phyloP scores from a whole-genome alignment of 2,329 filamentous ascomycete species.

The Penicillium corylophilum region DNA sequence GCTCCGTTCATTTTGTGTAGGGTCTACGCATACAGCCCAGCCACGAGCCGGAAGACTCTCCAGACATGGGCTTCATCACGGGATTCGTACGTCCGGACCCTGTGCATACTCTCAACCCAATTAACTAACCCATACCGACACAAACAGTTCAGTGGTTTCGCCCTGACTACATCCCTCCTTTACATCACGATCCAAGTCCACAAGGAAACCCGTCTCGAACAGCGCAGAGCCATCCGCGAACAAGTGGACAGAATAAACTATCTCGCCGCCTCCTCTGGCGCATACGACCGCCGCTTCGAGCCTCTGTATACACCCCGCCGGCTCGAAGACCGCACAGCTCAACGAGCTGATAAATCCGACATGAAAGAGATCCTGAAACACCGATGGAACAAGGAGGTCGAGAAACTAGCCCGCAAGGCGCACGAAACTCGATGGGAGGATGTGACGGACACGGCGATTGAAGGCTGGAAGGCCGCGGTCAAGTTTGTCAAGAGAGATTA shows the following conservation, averaged over 20 bases:
- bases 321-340: conserved; percentile 8
- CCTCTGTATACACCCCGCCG: conserved; percentile 12
- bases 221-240: conserved; percentile 46
- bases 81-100: conserved; percentile 63
- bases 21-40: neutral
- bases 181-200: conserved; percentile 72
- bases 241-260: conserved; percentile 44
- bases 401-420: conserved; percentile 64
- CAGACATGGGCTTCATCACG: conserved; percentile 67
- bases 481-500: conserved; percentile 35
- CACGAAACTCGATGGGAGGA: conserved; percentile 66
- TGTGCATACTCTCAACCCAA: neutral
- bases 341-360: conserved; percentile 37
- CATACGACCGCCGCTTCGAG: conserved; percentile 34
- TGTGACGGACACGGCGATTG: conserved; percentile 48
- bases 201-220: conserved; percentile 61
- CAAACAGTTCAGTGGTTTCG: conserved; percentile 68
- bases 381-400: conserved; percentile 73
- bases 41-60: neutral
- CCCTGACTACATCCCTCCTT: conserved; percentile 69
- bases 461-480: conserved; percentile 53
- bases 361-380: conserved; percentile 70
- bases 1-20: neutral
- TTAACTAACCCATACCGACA: conserved; percentile 2
- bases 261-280: conserved; percentile 35